Percentiles rank a stretch among this genome's conserved stretches.
Evolutionary conservation across 2,329 filamentous ascomycete species (phyloP).

Genomic region (Huntiella bhutanensis): DNA sequence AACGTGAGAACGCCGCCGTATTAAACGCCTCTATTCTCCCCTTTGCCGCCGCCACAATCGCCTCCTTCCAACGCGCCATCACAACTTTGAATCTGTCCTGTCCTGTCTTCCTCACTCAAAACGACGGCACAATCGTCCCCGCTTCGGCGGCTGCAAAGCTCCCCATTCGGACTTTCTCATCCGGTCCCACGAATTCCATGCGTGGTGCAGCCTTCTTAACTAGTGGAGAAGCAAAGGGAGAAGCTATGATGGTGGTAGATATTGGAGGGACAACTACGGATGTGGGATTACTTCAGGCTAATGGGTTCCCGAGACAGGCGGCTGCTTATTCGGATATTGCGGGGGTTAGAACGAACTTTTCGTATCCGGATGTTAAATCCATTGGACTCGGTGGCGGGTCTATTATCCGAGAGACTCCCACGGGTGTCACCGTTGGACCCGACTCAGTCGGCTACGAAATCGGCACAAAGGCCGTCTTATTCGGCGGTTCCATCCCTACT

Average conservation of each 20-base stretch:
- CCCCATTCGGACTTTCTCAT: slow-evolving; percentile 43
- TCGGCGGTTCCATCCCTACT: slow-evolving; percentile 37
- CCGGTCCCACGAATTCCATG: slow-evolving; percentile 45
- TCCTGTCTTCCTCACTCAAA: slow-evolving; percentile 42
- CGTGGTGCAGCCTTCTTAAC: slow-evolving; percentile 42
- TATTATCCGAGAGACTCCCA: slow-evolving; percentile 23
- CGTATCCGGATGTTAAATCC: slow-evolving; percentile 37
- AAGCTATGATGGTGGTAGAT: slow-evolving; percentile 39
- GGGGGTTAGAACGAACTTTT: slow-evolving; percentile 43
- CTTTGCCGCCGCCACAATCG: slow-evolving; percentile 38
- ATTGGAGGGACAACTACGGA: slow-evolving; percentile 50
- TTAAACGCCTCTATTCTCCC: slow-evolving; percentile 42
- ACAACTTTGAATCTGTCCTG: slow-evolving; percentile 29
- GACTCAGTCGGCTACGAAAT: slow-evolving; percentile 43
- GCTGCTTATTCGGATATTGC: slow-evolving; percentile 43
- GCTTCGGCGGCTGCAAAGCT: slow-evolving; percentile 32
- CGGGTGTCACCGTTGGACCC: slow-evolving; percentile 30
- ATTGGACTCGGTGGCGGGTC: slow-evolving; percentile 42
- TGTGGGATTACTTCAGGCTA: slow-evolving; percentile 39
- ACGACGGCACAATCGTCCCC: slow-evolving; percentile 41
- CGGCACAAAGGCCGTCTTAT: slow-evolving; percentile 32
- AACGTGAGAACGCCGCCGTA: slow-evolving; percentile 46
- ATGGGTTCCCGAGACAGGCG: slow-evolving; percentile 43
- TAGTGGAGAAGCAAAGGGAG: slow-evolving; percentile 19
- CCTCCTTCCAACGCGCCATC: slow-evolving; percentile 34